These are phyloP conservation scores for Fusarium virguliforme DNA, from an alignment of 2,329 filamentous ascomycete species.

Conservation along the genomic window DNA sequence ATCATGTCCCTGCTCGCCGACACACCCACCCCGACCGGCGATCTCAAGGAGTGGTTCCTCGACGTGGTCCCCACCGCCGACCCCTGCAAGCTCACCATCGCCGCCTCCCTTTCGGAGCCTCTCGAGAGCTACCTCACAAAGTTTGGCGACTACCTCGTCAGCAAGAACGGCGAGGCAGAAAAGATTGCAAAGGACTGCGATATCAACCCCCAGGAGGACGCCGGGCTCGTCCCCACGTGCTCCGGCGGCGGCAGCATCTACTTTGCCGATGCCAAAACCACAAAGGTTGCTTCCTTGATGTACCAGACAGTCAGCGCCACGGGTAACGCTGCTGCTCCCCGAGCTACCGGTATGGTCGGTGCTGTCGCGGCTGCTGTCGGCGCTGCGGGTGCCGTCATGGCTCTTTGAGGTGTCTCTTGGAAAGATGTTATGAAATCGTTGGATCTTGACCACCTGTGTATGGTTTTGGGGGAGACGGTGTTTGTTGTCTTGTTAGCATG, in stretches of 20 bases:
- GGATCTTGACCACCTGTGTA: background rate
- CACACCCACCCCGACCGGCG: conserved; percentile 2
- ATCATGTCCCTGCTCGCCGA: background rate
- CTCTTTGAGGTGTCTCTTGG: background rate
- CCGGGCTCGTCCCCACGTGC: background rate
- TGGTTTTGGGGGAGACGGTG: background rate
- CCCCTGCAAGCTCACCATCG: conserved; percentile 27
- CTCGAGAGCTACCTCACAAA: conserved; percentile 37
- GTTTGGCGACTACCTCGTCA: conserved; percentile 15
- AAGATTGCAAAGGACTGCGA: conserved; percentile 23
- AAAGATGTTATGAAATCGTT: background rate
- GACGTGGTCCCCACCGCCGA: conserved; percentile 13
- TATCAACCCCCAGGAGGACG: conserved; percentile 1
- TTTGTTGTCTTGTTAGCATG: conserved; percentile 1
- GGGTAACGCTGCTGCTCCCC: conserved; percentile 15
- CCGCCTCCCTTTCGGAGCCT: conserved; percentile 26
- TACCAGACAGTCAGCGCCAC: conserved; percentile 17
- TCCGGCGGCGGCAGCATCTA: conserved; percentile 16
- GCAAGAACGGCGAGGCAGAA: conserved; percentile 15
- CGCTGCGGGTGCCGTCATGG: conserved; percentile 20
- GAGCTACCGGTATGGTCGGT: conserved; percentile 14
- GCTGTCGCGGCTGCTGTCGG: conserved; percentile 19
- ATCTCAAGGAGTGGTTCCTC: conserved; percentile 4
- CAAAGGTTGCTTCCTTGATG: conserved; percentile 24
- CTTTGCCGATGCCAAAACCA: conserved; percentile 34